A percentile compares a stretch with the other conserved stretches of the same genome.
Evolutionary conservation across 345 rosid species (phyloP).

Genomic region (Populus nigra): DNA sequence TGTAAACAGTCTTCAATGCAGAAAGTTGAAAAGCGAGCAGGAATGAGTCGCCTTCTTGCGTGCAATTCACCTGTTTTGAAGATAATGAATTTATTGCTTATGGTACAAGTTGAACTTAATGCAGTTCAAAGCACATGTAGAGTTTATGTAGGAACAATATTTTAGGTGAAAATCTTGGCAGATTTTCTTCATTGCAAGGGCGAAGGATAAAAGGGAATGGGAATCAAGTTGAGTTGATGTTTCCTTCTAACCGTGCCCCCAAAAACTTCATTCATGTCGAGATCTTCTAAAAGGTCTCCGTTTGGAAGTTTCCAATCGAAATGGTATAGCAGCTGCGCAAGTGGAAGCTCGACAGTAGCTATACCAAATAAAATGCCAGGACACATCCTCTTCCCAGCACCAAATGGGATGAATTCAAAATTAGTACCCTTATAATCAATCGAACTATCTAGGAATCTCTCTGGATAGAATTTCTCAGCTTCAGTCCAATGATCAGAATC

Average conservation of each 20-base stretch:
- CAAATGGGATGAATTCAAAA: slow-evolving; percentile 11
- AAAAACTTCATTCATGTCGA: slow-evolving; percentile 4
- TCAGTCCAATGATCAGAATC: background rate
- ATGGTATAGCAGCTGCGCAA: slow-evolving; percentile 1
- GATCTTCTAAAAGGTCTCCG: background rate
- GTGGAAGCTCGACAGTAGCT: background rate
- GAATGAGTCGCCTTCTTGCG: no score
- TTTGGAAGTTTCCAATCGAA: slow-evolving; percentile 9
- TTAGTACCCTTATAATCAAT: background rate
- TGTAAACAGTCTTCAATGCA: no score
- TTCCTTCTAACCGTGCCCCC: background rate
- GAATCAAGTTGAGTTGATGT: background rate
- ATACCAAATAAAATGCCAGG: background rate
- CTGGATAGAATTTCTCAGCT: background rate
- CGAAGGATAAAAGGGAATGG: background rate
- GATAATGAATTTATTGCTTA: no score
- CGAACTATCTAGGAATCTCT: background rate
- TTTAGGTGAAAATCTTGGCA: no score
- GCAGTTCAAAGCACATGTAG: no score
- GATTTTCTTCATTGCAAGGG: no score
- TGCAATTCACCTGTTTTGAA: no score
- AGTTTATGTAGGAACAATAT: no score
- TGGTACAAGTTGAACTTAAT: no score
- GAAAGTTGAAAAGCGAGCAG: no score
- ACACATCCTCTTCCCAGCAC: slow-evolving; percentile 6